Evolutionary conservation across 2,329 filamentous ascomycete genomes (phyloP), one percentile per base, ranked within the genome.

Genomic region (Endoconidiophora polonica): DNA sequence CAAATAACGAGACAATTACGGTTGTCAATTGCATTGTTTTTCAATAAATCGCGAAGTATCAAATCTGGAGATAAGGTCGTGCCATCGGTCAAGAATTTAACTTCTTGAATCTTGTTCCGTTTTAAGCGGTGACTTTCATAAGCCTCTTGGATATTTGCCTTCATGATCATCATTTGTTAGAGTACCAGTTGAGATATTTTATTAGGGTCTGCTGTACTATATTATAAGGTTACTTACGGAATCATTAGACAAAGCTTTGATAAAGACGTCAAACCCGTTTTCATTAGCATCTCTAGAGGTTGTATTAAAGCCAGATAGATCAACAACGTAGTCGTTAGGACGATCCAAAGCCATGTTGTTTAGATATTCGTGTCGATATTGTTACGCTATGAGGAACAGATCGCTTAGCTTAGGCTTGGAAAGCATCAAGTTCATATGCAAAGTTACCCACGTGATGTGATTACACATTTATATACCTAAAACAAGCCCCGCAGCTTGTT

Each of bases 1-100:
- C 87, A 95, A 60, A 95, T 80, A 0, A 87, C 84, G 9, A 95
- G 70, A 60, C 88, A 93, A 59, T 94, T 73, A 39, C 90, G 72
- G 40, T 77, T 74, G 61, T 96, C 90, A 1, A 79, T 80, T 55
- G 85, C 73, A 36, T 81, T 65, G 1, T 71, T 64, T 14, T 42
- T 20, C n/a, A 53, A 22, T 7, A 53, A 18, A 14, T 18, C 18
- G 20, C 43, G 46, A 14, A 53, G 33, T 12, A 43, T 49, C 1
- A 74, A 73, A 41, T 80, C 71, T 56, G 81, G 74, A 29, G 94
- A 66, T 50, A 80, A 79, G 46, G 79, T 67, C 1, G 95, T 72
- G 50, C 86, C 79, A 2, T 80, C 39, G 1, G 46, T 41, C 2
- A 77, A 59, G 53, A 95, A 80, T 58, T 82, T 86, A 9, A 71